Evolutionary conservation across 2,329 filamentous ascomycete genomes (phyloP).

Genomic region (Colletotrichum gloeosporioides): DNA sequence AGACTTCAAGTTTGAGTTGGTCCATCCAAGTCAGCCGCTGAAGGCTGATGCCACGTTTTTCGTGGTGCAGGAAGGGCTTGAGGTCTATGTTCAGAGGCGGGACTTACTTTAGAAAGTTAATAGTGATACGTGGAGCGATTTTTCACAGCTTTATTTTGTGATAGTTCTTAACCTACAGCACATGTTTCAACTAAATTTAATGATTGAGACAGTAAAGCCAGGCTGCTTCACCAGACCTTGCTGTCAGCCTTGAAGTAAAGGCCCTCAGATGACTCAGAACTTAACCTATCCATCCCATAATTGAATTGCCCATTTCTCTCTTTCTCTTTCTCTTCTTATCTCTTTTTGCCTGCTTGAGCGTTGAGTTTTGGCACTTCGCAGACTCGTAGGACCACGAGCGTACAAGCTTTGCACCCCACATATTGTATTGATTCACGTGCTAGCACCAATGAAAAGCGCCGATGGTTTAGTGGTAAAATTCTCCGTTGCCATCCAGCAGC

Average conservation of each 20-base stretch:
- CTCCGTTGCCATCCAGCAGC: conserved; percentile 1
- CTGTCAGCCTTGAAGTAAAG: neutral
- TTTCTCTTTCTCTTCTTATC: neutral
- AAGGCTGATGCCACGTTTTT: conserved; percentile 64
- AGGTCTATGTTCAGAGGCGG: conserved; percentile 51
- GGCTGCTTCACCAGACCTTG: neutral
- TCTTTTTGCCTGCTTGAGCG: neutral
- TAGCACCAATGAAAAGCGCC: neutral
- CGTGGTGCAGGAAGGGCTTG: conserved; percentile 61
- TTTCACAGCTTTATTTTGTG: neutral
- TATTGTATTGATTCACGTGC: neutral
- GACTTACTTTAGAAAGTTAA: neutral
- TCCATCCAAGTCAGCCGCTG: conserved; percentile 53
- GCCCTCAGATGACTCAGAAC: neutral
- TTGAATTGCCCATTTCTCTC: too few species aligned
- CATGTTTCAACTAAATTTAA: neutral
- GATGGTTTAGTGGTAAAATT: conserved; percentile 10
- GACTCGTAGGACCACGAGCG: neutral
- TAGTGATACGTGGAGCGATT: neutral
- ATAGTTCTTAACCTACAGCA: neutral
- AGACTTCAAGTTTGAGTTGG: conserved; percentile 59
- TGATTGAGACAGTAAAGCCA: neutral
- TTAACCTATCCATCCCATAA: neutral
- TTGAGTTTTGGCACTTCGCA: neutral
- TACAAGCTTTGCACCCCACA: too few species aligned